These are phyloP conservation scores for Chlorella sp. DNA, from an alignment of 139 green algal species.

Conservation along the genomic window DNA sequence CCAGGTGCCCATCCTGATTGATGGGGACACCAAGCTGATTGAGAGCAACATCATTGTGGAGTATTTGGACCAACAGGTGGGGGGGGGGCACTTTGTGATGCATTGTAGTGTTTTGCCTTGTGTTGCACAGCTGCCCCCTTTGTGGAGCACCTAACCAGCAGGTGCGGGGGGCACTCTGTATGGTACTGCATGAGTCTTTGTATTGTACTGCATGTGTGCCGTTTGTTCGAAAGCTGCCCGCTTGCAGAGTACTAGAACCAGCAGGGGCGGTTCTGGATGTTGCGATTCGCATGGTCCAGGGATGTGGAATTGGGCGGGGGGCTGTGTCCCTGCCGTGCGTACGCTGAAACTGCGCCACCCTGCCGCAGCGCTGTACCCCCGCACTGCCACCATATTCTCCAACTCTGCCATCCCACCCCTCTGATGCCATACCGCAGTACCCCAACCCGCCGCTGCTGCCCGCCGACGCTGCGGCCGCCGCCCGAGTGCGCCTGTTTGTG, in stretches of 20 bases:
- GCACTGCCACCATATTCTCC: neutral
- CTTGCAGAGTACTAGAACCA: no score
- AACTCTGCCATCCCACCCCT: no score
- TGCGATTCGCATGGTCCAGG: no score
- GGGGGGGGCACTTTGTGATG: neutral
- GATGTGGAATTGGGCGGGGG: no score
- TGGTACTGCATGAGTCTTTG: no score
- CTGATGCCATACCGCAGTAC: neutral
- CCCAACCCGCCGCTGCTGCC: constrained; percentile 9
- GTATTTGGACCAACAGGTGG: constrained; percentile 16
- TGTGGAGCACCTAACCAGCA: no score
- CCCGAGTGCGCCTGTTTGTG: constrained; percentile 20
- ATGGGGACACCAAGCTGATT: constrained; percentile 9
- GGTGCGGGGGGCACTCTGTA: no score
- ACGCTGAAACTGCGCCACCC: neutral
- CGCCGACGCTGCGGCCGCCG: neutral
- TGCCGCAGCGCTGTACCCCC: neutral
- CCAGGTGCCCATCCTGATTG: constrained; percentile 32
- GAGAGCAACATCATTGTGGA: constrained; percentile 26
- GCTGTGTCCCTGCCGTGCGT: neutral
- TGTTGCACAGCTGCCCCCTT: no score
- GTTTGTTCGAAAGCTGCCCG: no score
- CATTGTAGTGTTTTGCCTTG: no score
- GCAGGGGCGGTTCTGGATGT: no score
- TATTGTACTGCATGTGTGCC: no score